These are phyloP conservation scores for Pseudopithomyces chartarum DNA, from an alignment of 2,329 filamentous ascomycete genomes.

Conservation along the genomic window DNA sequence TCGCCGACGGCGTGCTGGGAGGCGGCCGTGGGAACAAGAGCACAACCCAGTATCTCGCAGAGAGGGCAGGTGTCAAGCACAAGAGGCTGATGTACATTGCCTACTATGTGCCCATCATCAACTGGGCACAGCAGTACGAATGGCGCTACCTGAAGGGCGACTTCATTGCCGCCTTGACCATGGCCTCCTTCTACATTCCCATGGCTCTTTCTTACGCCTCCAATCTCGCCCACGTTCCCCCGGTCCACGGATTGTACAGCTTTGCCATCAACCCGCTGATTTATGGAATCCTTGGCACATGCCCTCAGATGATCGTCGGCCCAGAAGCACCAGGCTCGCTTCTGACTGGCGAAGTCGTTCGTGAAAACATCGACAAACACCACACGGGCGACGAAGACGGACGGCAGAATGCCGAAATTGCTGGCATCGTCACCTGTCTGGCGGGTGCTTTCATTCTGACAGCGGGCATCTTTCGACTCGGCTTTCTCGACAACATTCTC, in stretches of 20 bases:
- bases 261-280: conserved; percentile 92
- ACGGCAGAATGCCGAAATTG: conserved; percentile 77
- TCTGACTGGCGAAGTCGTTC: conserved; percentile 84
- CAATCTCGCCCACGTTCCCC: conserved; percentile 89
- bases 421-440: conserved; percentile 85
- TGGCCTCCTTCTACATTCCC: conserved; percentile 97
- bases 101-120: conserved; percentile 91
- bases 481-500: conserved; percentile 92
- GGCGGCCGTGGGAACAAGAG: conserved; percentile 66
- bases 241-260: conserved; percentile 91
- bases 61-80: conserved; percentile 74
- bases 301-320: conserved; percentile 90
- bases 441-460: conserved; percentile 87
- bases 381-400: conserved; percentile 68
- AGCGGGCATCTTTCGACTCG: conserved; percentile 81
- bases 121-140: conserved; percentile 88
- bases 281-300: conserved; percentile 89
- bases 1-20: conserved; percentile 51
- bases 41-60: conserved; percentile 72
- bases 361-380: conserved; percentile 73
- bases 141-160: conserved; percentile 84
- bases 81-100: conserved; percentile 81
- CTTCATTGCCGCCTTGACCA: conserved; percentile 85
- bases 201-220: conserved; percentile 94
- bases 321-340: conserved; percentile 94